Conservation (phyloP, 495 filamentous ascomycete species). For the Cercophora scortea region DNA sequence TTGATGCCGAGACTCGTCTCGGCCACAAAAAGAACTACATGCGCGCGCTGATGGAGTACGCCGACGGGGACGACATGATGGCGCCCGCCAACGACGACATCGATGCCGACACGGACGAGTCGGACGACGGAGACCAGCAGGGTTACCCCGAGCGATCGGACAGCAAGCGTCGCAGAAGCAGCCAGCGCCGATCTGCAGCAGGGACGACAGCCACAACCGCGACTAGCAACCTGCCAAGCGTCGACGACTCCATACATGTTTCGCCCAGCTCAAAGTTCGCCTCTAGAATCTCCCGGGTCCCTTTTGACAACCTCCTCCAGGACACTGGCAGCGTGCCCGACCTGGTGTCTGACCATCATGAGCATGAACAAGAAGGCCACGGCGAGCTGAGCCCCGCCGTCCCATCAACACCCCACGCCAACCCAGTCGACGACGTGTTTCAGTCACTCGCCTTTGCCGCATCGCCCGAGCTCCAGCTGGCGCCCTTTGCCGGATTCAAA, state of each 20-base stretch:
- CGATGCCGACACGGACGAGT: constrained; percentile 12
- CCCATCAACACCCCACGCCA: constrained; percentile 1
- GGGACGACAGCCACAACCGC: not conserved
- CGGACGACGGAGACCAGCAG: constrained; percentile 1
- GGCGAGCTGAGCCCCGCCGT: not conserved
- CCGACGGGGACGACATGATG: constrained; percentile 5
- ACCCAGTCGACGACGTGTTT: constrained; percentile 6
- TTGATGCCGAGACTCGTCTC: not conserved
- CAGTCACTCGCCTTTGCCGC: constrained; percentile 2
- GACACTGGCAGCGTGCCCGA: not conserved
- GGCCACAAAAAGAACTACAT: constrained; percentile 8
- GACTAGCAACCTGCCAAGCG: not conserved
- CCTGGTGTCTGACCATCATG: constrained; percentile 10
- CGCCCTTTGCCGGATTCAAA: not conserved
- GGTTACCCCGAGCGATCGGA: not conserved
- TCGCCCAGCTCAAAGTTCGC: not conserved
- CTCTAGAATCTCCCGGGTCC: constrained; percentile 8
- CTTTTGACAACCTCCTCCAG: not conserved
- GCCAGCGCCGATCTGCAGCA: not conserved
- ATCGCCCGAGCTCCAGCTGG: constrained; percentile 7
- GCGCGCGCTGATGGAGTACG: constrained; percentile 11
- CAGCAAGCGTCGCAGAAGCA: not conserved
- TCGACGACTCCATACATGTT: not conserved
- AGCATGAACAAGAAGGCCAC: too few species aligned
- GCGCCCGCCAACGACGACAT: constrained; percentile 10